These are phyloP conservation scores for Fusarium kyushuense DNA, from an alignment of 2,329 filamentous ascomycete species.

Conservation along the genomic window DNA sequence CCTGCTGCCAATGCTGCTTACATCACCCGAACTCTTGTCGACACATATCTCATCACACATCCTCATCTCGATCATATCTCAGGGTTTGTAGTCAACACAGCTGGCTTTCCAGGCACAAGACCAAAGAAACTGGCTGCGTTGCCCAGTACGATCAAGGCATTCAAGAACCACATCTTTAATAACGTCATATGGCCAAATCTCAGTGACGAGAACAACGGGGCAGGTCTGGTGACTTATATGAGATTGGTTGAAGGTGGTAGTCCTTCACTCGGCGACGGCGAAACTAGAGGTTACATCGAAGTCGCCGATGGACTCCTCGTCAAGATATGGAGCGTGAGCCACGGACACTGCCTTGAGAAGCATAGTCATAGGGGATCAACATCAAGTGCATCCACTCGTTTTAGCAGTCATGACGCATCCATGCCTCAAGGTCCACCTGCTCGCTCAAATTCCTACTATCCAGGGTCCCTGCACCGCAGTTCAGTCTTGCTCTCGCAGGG, in stretches of 20 bases:
- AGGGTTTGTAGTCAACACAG: constrained; percentile 93
- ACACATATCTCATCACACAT: constrained; percentile 93
- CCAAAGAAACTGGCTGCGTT: constrained; percentile 90
- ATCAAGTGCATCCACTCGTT: constrained; percentile 64
- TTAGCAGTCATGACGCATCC: constrained; percentile 62
- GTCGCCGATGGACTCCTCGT: constrained; percentile 90
- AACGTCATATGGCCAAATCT: constrained; percentile 98
- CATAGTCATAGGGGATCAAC: constrained; percentile 72
- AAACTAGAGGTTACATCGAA: constrained; percentile 85
- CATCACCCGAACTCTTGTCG: constrained; percentile 82
- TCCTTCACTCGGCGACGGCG: constrained; percentile 82
- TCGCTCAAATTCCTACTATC: constrained; percentile 47
- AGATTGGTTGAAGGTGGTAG: constrained; percentile 91
- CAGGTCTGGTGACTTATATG: constrained; percentile 90
- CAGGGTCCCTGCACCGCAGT: constrained; percentile 37
- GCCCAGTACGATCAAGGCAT: constrained; percentile 88
- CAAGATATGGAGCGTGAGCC: constrained; percentile 87
- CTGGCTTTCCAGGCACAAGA: constrained; percentile 80
- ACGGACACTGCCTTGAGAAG: constrained; percentile 86
- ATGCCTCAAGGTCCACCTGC: constrained; percentile 44
- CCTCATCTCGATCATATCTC: constrained; percentile 96
- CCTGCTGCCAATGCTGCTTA: constrained; percentile 83
- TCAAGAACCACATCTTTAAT: constrained; percentile 97
- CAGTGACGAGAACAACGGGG: constrained; percentile 94
- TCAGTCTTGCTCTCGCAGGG: constrained; percentile 52